Percentiles rank a stretch among this genome's conserved stretches.
Conservation (phyloP, 306 rosid genomes). For the Crotalaria pallida region DNA sequence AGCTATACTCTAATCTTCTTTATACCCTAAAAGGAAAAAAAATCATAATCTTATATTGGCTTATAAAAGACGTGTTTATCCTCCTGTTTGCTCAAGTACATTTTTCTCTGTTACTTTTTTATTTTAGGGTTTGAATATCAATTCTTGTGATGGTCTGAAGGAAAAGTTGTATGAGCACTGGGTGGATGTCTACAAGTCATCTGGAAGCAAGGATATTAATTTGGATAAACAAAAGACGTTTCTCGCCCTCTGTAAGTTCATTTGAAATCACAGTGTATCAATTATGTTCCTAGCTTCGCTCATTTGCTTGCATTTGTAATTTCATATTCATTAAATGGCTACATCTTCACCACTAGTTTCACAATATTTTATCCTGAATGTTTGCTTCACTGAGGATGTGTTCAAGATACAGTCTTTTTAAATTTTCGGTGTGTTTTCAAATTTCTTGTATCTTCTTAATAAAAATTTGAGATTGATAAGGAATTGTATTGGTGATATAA, state of each 20-base stretch:
- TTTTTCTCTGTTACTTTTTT: constrained; percentile 11
- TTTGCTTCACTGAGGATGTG: background rate
- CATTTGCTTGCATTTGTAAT: constrained; percentile 3
- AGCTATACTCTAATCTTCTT: too few species aligned
- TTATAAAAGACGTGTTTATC: background rate
- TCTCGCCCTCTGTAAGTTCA: constrained; percentile 74
- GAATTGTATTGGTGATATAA: background rate
- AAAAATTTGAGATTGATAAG: background rate
- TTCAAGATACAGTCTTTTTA: constrained; percentile 8
- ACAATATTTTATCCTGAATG: background rate
- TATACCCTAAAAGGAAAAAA: background rate
- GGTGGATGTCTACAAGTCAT: constrained; percentile 63
- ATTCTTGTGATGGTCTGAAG: constrained; percentile 44
- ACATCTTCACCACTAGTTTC: background rate
- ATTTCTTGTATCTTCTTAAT: background rate
- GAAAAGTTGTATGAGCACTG: constrained; percentile 64
- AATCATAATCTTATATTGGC: background rate
- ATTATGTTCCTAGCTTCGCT: background rate
- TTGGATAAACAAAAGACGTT: constrained; percentile 56
- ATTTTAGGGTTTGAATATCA: constrained; percentile 43
- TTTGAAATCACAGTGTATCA: constrained; percentile 2
- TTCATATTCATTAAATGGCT: background rate
- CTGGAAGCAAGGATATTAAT: constrained; percentile 62
- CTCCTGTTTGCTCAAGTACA: background rate
- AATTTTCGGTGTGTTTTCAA: background rate